Evolutionary conservation across 352 stramenopile genomes (phyloP), one percentile per base, ranked within the genome.

Genomic region (Blastocystis sp.): DNA sequence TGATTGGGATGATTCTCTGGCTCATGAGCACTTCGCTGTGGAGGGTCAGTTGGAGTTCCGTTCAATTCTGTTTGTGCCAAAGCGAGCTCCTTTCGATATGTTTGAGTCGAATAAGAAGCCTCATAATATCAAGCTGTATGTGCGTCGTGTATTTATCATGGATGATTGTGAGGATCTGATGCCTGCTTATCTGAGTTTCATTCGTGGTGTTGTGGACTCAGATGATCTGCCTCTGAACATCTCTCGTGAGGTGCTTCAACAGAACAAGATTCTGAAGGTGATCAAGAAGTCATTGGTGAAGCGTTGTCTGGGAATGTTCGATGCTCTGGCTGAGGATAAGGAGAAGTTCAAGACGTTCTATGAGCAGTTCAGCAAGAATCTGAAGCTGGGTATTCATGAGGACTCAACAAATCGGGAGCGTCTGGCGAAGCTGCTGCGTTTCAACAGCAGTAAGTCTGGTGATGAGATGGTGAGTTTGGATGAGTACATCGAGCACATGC

Each of bases 311-410:
- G n/a, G 43, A 21, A 86, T 88, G 77, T 88, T 88, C 49, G 78
- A 88, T n/a, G n/a, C n/a, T n/a, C n/a, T n/a, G n/a, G n/a, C n/a
- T n/a, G n/a, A n/a, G n/a, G n/a, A n/a, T n/a, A 93, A 98, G 67
- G 96, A 98, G 89, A 97, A 98, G 92, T 98, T 99, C 91, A 97
- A 95, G 89, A 98, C 98, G 92, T 99, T 99, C 92, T 99, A 99
- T 91, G 96, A 99, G 90, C 91, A 95, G 29, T 99, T 99, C 91
- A 92, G 91, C 90, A 99, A 99, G 94, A 99, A 98, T 93, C 89
- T 99, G 71, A 99, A 99, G 92, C 92, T 99, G 54, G 96, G 96
- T 87, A 89, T 99, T 90, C 96, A 99, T 91, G 96, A 99, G 90
- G 96, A 99, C 91, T 97, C 93, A 54, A 97, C 95, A 78, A 99